Evolutionary conservation across 441 rosid species (phyloP).

Genomic region (Arabidopsis hybrid): DNA sequence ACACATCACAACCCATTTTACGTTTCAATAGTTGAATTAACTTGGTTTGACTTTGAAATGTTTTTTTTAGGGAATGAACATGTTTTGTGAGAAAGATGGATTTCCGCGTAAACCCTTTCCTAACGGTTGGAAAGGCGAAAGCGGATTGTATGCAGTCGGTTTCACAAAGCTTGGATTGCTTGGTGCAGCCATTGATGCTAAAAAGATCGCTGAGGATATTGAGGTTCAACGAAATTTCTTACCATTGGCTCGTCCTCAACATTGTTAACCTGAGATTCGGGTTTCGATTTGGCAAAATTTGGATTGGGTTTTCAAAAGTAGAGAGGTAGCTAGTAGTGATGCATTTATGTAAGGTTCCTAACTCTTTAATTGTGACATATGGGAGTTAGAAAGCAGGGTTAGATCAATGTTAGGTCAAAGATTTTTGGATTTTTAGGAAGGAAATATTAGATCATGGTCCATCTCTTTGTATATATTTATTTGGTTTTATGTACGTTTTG

Average conservation of each 20-base stretch:
- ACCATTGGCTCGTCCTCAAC: constrained; percentile 29
- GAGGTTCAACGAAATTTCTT: constrained; percentile 44
- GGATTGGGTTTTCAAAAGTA: not conserved
- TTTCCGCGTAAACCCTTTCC: constrained; percentile 65
- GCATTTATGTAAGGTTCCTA: constrained; percentile 33
- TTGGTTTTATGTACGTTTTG: constrained; percentile 19
- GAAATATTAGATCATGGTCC: constrained; percentile 35
- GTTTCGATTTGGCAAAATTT: constrained; percentile 16
- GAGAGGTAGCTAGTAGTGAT: constrained; percentile 1
- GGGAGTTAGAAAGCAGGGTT: constrained; percentile 33
- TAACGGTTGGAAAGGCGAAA: constrained; percentile 86
- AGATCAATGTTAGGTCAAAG: constrained; percentile 37
- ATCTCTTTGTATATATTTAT: constrained; percentile 30
- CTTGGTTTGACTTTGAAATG: constrained; percentile 9
- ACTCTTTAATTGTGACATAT: constrained; percentile 37
- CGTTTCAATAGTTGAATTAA: constrained; percentile 19
- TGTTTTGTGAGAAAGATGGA: constrained; percentile 77
- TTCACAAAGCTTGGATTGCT: constrained; percentile 78
- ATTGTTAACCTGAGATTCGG: constrained; percentile 12
- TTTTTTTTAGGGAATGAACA: constrained; percentile 53
- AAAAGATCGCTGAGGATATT: constrained; percentile 68
- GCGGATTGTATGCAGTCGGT: constrained; percentile 85
- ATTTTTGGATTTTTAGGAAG: constrained; percentile 27
- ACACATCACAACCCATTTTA: not conserved
- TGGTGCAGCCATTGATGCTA: constrained; percentile 76